phyloP scores from a whole-genome alignment of 2,329 filamentous ascomycete species.

The Fusarium floridanum region DNA sequence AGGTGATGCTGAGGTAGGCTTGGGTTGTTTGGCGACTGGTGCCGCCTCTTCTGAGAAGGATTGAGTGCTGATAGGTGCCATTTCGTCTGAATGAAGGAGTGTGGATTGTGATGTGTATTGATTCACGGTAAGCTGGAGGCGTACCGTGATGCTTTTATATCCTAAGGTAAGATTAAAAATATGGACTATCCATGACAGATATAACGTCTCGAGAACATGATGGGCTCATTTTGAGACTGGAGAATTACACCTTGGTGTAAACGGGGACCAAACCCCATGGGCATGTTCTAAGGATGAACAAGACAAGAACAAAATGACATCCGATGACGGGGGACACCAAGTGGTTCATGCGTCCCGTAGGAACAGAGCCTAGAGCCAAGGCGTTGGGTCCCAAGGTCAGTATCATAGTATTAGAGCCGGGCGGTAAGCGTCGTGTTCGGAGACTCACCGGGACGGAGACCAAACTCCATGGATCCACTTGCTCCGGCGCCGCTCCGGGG shows the following conservation, averaged over 20 bases:
- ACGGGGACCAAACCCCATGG: slow-evolving; percentile 9
- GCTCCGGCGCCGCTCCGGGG: not conserved
- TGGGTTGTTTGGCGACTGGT: not conserved
- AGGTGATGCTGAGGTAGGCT: not conserved
- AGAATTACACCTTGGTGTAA: not conserved
- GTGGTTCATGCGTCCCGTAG: not conserved
- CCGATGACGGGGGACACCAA: not conserved
- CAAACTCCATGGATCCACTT: slow-evolving; percentile 2
- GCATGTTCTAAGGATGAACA: not conserved
- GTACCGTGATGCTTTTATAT: not conserved
- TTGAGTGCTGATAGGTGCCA: slow-evolving; percentile 5
- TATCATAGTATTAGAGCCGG: not conserved
- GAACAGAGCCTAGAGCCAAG: not conserved
- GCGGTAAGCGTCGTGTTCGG: not conserved
- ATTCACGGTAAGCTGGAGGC: not conserved
- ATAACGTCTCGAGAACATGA: not conserved
- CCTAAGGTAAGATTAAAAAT: no score
- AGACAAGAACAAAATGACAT: not conserved
- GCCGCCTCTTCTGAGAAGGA: not conserved
- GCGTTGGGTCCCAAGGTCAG: not conserved
- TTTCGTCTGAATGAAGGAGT: not conserved
- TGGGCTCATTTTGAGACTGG: not conserved
- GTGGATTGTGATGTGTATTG: not conserved
- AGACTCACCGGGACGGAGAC: not conserved
- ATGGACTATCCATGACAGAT: not conserved